Evolutionary conservation across 345 rosid species (phyloP), one percentile per base, ranked within the genome.

Genomic region (Arabis alpina): DNA sequence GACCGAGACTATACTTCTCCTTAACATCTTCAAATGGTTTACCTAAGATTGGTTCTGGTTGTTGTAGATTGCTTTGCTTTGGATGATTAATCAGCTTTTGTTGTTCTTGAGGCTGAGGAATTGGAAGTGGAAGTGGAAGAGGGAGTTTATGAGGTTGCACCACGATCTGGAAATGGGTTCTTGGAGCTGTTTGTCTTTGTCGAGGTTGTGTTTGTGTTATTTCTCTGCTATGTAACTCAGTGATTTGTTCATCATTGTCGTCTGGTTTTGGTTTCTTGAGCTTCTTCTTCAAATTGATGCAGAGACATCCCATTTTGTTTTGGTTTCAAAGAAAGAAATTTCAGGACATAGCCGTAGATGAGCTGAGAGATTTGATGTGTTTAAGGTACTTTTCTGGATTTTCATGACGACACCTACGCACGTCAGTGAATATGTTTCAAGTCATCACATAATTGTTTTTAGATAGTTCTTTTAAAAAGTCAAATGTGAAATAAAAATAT

Each of bases 11-110:
- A 52, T 84, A 91, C 72, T 52, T 68, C 44, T 74, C 76, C 76
- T 48, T 87, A 61, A 91, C 72, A 61, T 91, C 93, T 30, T 87
- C 96, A 68, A 85, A 84, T 16, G 91, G 86, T 53, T 84, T 85
- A 0, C 86, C 96, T n/a, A 89, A 80, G 27, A 91, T 81, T 8
- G 86, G 76, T 3, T 82, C 84, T 25, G 81, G 73, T 59, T 50
- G 71, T 45, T 49, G 78, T 28, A 55, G 6, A 2, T 0, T 62
- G 24, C 5, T 62, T 3, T 44, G 63, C 25, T 63, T 54, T 36
- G 4, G 44, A 14, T 55, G 42, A 72, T 28, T 47, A 1, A 10
- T 64, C 19, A 27, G 16, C 50, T 74, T 53, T 36, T 67, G 25
- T 5, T 67, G 63, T 66, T 66, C 73, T 74, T 74, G 73, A 68